phyloP scores from a whole-genome alignment of 345 rosid species.

The Salix purpurea region DNA sequence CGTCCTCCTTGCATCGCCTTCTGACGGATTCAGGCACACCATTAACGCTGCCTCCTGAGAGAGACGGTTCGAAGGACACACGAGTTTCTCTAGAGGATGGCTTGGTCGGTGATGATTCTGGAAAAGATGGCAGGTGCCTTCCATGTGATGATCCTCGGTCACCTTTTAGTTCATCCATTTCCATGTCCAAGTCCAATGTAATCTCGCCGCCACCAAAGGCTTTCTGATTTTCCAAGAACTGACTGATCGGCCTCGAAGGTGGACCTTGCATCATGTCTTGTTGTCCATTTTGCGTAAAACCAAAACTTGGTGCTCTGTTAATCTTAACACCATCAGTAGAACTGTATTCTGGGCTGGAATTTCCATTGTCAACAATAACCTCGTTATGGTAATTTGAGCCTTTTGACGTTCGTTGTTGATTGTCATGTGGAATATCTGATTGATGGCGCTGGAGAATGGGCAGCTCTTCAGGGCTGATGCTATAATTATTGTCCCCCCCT shows the following conservation, averaged over 20 bases:
- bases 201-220: constrained; percentile 42
- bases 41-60: not conserved
- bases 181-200: constrained; percentile 66
- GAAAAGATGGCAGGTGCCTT: not conserved
- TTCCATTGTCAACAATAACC: constrained; percentile 15
- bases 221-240: constrained; percentile 30
- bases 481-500: not conserved
- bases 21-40: constrained; percentile 18
- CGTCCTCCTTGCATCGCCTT: constrained; percentile 26
- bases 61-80: constrained; percentile 52
- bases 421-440: not conserved
- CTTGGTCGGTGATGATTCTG: constrained; percentile 10
- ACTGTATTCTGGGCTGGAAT: not conserved
- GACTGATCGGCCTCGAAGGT: constrained; percentile 35
- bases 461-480: constrained; percentile 37
- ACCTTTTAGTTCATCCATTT: constrained; percentile 44
- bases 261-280: constrained; percentile 15
- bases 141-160: not conserved
- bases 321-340: not conserved
- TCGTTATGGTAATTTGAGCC: not conserved
- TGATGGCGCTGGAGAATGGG: constrained; percentile 50
- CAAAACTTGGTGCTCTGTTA: constrained; percentile 27
- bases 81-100: constrained; percentile 33
- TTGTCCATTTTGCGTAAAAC: constrained; percentile 14
- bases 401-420: not conserved